Conservation (phyloP, 1,284 basidiomycete genomes). For the Melampsora americana region DNA sequence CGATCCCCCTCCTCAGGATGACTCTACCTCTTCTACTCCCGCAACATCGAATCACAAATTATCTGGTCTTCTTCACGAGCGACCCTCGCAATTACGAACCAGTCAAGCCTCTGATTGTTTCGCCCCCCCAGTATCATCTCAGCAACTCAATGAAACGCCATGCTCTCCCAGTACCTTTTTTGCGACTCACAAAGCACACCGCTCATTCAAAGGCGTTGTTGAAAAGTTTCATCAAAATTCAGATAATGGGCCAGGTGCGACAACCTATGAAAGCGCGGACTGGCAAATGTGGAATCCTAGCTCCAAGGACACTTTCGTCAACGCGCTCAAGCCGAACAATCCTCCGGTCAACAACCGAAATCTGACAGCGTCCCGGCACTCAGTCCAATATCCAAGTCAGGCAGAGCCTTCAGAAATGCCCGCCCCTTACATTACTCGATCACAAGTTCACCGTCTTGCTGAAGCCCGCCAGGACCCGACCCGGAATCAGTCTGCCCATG, state of each 20-base stretch:
- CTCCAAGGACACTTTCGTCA: background rate
- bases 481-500: background rate
- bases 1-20: background rate
- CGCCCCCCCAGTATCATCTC: background rate
- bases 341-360: background rate
- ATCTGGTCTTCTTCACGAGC: background rate
- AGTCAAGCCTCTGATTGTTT: background rate
- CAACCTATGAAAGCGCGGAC: background rate
- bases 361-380: background rate
- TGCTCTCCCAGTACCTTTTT: constrained; percentile 33
- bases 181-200: constrained; percentile 40
- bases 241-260: background rate
- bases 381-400: background rate
- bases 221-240: constrained; percentile 33
- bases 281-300: background rate
- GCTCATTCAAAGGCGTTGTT: constrained; percentile 22
- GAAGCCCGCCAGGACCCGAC: constrained; percentile 16
- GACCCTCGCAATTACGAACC: background rate
- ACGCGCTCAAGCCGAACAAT: background rate
- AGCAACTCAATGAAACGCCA: background rate
- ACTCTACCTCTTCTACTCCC: background rate
- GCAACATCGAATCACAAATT: background rate
- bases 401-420: background rate
- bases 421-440: constrained; percentile 32
- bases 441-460: constrained; percentile 33